Conservation (phyloP, 208 protist species). For the Jaenimonas drosophilae region DNA sequence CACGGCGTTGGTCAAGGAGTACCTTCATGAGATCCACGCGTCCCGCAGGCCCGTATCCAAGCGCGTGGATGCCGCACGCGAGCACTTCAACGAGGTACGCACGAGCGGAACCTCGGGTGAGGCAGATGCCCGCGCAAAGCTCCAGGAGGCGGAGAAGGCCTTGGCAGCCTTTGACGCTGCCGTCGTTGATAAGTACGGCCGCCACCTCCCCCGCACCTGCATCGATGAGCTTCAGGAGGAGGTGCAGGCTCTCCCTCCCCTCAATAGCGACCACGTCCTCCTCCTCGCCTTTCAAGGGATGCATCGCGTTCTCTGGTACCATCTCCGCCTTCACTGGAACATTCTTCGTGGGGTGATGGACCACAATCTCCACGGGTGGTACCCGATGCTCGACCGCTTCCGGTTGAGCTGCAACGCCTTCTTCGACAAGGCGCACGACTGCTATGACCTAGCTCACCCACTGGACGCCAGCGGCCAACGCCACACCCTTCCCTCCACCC, state of each 20-base stretch:
- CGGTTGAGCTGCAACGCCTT: neutral
- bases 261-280: no score
- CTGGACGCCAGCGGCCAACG: no score
- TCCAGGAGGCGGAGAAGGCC: constrained; percentile 5
- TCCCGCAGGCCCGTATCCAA: constrained; percentile 1
- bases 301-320: no score
- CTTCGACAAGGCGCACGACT: constrained; percentile 8
- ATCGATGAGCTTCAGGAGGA: constrained; percentile 15
- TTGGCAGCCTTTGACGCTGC: constrained; percentile 15
- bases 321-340: no score
- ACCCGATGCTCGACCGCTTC: constrained; percentile 6
- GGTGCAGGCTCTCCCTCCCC: constrained; percentile 4
- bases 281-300: no score
- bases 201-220: constrained; percentile 30
- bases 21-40: constrained; percentile 26
- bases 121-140: constrained; percentile 8
- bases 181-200: constrained; percentile 17
- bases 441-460: neutral
- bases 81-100: constrained; percentile 35
- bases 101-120: constrained; percentile 10
- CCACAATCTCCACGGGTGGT: constrained; percentile 16
- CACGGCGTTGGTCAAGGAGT: constrained; percentile 10
- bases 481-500: no score
- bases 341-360: constrained; percentile 14
- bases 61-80: constrained; percentile 19